Percentiles rank a stretch among this genome's conserved stretches.
phyloP scores from a whole-genome alignment of 129 eudicot species.

The Daucus carota region DNA sequence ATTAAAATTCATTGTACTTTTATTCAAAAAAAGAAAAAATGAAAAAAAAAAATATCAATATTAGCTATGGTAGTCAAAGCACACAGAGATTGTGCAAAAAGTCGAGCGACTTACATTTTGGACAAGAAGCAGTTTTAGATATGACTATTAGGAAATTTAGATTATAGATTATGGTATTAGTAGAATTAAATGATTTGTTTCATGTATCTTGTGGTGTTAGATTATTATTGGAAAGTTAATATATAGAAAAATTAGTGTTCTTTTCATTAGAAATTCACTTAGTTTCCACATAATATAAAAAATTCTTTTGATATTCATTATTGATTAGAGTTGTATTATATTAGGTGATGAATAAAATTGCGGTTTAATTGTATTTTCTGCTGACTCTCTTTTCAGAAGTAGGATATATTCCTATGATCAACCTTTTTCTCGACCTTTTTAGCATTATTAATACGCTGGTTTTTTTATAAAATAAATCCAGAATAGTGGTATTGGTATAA shows the following conservation, averaged over 20 bases:
- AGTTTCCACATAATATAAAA: neutral
- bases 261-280: neutral
- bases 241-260: neutral
- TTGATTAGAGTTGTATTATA: neutral
- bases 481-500: neutral
- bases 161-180: neutral
- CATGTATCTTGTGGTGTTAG: neutral
- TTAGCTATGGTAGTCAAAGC: too few relatives aligned
- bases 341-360: neutral
- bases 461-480: neutral
- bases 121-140: too few relatives aligned
- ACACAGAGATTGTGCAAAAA: too few relatives aligned
- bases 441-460: neutral
- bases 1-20: too few relatives aligned
- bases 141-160: neutral
- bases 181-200: neutral
- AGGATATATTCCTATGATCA: neutral
- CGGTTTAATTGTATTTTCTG: too few relatives aligned
- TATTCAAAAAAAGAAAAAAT: too few relatives aligned
- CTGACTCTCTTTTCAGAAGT: too few relatives aligned
- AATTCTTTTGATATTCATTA: neutral
- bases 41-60: too few relatives aligned
- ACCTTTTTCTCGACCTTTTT: neutral
- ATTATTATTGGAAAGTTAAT: neutral
- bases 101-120: too few relatives aligned